These are phyloP conservation scores for Ustanciosporium gigantosporum DNA, from an alignment of 1,284 basidiomycete genomes.

Conservation along the genomic window DNA sequence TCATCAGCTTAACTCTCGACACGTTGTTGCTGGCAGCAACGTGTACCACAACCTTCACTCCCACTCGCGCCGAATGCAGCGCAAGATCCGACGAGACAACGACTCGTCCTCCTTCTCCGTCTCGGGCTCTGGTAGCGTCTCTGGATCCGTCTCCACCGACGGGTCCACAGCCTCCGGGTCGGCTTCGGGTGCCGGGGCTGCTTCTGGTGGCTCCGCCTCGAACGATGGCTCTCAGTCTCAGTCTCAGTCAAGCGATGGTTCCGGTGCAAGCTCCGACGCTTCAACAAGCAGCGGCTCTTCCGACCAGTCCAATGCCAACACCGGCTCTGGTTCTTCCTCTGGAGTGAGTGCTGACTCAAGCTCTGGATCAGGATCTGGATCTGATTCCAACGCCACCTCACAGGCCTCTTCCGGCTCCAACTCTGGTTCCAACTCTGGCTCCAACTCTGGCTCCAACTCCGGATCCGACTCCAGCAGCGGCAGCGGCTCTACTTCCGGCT, in stretches of 20 bases:
- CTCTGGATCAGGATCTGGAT: slow-evolving; percentile 2
- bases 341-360: background rate
- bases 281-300: background rate
- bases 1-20: slow-evolving; percentile 35
- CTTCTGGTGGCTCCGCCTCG: slow-evolving; percentile 4
- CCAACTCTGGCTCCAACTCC: background rate
- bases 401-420: slow-evolving; percentile 3
- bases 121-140: slow-evolving; percentile 11
- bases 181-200: slow-evolving; percentile 4
- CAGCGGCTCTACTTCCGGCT: slow-evolving; percentile 7
- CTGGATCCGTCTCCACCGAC: slow-evolving; percentile 18
- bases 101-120: slow-evolving; percentile 18
- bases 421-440: slow-evolving; percentile 2
- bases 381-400: slow-evolving; percentile 1
- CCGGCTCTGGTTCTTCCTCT: slow-evolving; percentile 2
- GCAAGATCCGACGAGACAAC: slow-evolving; percentile 30
- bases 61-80: slow-evolving; percentile 38
- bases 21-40: slow-evolving; percentile 39
- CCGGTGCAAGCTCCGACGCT: background rate
- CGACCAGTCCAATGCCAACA: slow-evolving; percentile 3
- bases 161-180: slow-evolving; percentile 6
- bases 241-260: slow-evolving; percentile 3
- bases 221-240: slow-evolving; percentile 3
- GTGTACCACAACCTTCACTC: slow-evolving; percentile 41
- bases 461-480: background rate